Evolutionary conservation across 306 rosid species (phyloP).

Genomic region (Dalbergia oliveri): DNA sequence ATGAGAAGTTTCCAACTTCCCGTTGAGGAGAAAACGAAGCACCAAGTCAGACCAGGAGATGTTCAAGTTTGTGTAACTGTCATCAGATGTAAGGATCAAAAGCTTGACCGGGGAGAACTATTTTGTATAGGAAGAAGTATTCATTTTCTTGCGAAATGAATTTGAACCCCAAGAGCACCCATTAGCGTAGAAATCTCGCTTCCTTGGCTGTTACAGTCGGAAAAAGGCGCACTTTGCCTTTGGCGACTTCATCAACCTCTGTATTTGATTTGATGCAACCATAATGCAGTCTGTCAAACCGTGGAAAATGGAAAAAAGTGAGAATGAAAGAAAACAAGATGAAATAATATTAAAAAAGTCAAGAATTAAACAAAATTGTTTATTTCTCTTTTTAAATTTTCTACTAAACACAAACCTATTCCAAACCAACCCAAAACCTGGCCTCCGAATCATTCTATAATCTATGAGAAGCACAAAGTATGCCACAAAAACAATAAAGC

Average conservation of each 20-base stretch:
- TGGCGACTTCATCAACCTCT: slow-evolving; percentile 71
- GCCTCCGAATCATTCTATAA: neutral
- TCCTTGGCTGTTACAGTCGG: slow-evolving; percentile 78
- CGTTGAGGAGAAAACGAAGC: slow-evolving; percentile 65
- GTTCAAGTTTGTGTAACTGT: slow-evolving; percentile 78
- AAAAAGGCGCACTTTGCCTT: slow-evolving; percentile 69
- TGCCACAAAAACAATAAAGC: neutral
- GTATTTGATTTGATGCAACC: slow-evolving; percentile 55
- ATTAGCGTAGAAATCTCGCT: slow-evolving; percentile 72
- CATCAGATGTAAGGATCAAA: slow-evolving; percentile 58
- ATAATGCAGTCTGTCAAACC: slow-evolving; percentile 15
- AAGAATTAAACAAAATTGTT: neutral
- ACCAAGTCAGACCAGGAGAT: slow-evolving; percentile 61
- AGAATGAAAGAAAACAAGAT: neutral
- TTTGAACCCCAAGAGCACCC: slow-evolving; percentile 65
- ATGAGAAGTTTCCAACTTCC: slow-evolving; percentile 71
- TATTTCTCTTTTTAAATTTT: too few relatives aligned
- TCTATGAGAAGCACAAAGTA: neutral
- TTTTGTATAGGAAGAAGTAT: neutral
- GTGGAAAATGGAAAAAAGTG: neutral
- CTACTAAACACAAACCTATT: too few relatives aligned
- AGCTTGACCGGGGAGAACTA: slow-evolving; percentile 79
- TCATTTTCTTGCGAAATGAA: slow-evolving; percentile 49
- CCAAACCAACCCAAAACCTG: neutral
- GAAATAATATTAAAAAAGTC: too few relatives aligned